Base-by-base conservation (phyloP, 495 filamentous ascomycete species). In the Talaromyces thailandensis region DNA sequence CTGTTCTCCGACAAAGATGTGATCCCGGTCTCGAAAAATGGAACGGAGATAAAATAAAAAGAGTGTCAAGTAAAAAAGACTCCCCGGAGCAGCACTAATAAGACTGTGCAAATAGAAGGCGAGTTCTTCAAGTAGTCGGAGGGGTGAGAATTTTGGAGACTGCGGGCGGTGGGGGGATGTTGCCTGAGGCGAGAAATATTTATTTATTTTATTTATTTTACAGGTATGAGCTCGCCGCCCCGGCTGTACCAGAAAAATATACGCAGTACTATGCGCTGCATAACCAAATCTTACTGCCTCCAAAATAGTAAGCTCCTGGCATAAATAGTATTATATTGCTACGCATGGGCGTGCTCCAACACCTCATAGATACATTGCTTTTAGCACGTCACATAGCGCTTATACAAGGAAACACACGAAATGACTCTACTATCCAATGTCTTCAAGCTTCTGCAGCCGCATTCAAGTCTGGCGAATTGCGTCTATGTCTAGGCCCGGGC, bases 101-200 rank as follows among this genome's bases (percentile, higher is more conserved):
- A 48, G 43, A 48, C 43, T 48, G 43, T 48, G 43, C n/a, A 48
- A 48, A 40, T 8, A 43, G 57, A 59, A 45, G 6, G 18, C 2
- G 31, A 55, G 12, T 8, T 57, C 14, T 35, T n/a, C n/a, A 5
- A 16, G 31, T 45, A 4, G 57, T 29, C 12, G 59, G 43, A 51
- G 59, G 59, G 59, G 59, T 26, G 40, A 61, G 59, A 61, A 51
- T 61, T 61, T 61, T 52, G 59, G 59, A 12, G 16, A 7, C 28
- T 32, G 59, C 18, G 24, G 37, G 37, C 56, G 56, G 59, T 61
- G 59, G 59, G 59, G 59, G 43, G 18, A 48, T 25, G 40, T 48
- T 50, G 59, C 59, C 59, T 61, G 40, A 61, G 59, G 59, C 59
- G 18, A 28, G 16, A 18, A 52, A 52, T 35, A 24, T 35, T 52